Base-by-base conservation (phyloP, 306 rosid species). In the Cucurbita ficifolia region DNA sequence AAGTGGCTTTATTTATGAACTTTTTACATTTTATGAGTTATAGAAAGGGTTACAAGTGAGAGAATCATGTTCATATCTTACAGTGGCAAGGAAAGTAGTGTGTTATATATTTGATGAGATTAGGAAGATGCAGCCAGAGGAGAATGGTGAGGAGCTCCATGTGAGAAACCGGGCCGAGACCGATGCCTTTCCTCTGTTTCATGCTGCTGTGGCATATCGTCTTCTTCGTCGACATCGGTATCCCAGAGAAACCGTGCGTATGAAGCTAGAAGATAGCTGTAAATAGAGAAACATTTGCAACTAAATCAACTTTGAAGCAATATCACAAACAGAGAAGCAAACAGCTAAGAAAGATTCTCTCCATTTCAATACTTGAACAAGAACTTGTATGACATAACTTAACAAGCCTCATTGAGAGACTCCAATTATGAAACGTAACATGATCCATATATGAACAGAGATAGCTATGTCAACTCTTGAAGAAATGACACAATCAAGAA, bases 251-350 rank as follows among this genome's bases (percentile, higher is more conserved):
- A 69, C 55, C 42, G 73, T 3, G 56, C 73, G 13, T 69, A 69
- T 39, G 96, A 87, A 75, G 93, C 98, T 8, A 85, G 18, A 12
- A 87, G 87, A 84, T 83, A 87, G 75, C 98, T 90, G 90, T 83
- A 77, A 40, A 80, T 5, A 7, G 6, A 68, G 42, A 69, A 29
- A 58, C 17, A 6, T 49, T 70, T 29, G 59, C 45, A 33, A 21
- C 53, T 6, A 43, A 19, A 65, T 43, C 2, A 65, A 65, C 18
- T 64, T 42, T 64, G 51, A 65, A 43, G 19, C 72, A 43, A 19
- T 6, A 65, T 65, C 36, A 21, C 5, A 65, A 69, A 6, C 55
- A 48, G 14, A 63, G 51, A 40, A 39, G 17, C 35, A 63, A 39
- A 9, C 33, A 40, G 8, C 9, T 39, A 10, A 3, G 17, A 29